Evolutionary conservation across 202 grass and related monocot species (phyloP), one percentile per base, ranked within the genome.

Genomic region (Brachypodium distachyon): DNA sequence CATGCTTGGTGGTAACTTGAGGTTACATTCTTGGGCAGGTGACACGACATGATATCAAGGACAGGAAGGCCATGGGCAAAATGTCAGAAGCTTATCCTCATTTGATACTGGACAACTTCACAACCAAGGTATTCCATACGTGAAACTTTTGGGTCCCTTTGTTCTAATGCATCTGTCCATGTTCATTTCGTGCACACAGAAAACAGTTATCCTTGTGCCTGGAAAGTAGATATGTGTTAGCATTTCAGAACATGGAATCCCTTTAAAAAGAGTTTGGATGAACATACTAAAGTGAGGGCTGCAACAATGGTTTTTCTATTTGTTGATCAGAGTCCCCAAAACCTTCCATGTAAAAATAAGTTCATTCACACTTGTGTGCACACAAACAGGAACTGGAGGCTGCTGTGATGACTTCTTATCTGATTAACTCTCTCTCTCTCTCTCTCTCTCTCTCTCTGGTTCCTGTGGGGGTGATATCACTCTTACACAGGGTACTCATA

Each of bases 41-140:
- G 49, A 99, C 89, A 73, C 87, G 87, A 0, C 92, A 99, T 61
- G 92, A 96, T 81, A 94, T 99, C 55, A 93, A 95, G 50, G 96
- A 99, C 81, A 95, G 83, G 72, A 98, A 98, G 39, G 47, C 87
- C 0, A 86, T 98, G 41, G 96, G 92, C 2, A 99, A 91, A 81
- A 99, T 95, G 92, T 99, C 92, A 55, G 83, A 93, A 82, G 96
- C 96, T 80, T 95, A 99, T 75, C 96, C 96, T 3, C 96, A 99
- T 80, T 58, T 95, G 70, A 87, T 93, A 77, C 67, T 99, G 55
- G 89, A 99, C 39, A 99, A 95, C 51, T 93, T 95, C 81, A 84
- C 69, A 73, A 89, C 79, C 0, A 78, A 95, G 85, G 96, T 99
- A 71, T 7, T 52, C 23, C 7, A 60, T 18, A 69, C 40, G 52